Conservation (phyloP, 1,284 basidiomycete genomes). For the Rhodofomes roseus region DNA sequence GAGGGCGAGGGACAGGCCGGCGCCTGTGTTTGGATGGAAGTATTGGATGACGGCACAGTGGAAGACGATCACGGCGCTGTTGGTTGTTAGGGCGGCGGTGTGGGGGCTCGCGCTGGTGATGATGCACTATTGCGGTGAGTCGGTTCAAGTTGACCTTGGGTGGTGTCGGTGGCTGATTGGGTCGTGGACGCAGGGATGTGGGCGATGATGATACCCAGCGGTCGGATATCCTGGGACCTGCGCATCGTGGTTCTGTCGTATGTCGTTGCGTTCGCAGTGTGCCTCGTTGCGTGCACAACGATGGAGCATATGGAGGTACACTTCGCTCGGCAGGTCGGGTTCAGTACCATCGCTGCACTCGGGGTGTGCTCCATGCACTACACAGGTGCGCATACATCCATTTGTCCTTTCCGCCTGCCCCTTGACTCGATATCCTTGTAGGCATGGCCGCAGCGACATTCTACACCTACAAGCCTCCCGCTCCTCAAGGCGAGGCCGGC, state of each 20-base stretch:
- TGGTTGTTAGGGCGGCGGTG: slow-evolving; percentile 22
- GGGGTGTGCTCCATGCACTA: slow-evolving; percentile 31
- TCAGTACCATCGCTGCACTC: slow-evolving; percentile 25
- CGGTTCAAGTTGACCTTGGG: not conserved
- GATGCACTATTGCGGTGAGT: slow-evolving; percentile 30
- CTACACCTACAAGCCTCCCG: slow-evolving; percentile 20
- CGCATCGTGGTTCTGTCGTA: slow-evolving; percentile 23
- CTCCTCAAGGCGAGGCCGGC: slow-evolving; percentile 12
- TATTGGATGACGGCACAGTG: slow-evolving; percentile 24
- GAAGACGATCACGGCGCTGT: slow-evolving; percentile 16
- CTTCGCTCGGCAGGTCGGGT: slow-evolving; percentile 25
- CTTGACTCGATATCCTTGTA: slow-evolving; percentile 2
- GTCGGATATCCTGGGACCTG: slow-evolving; percentile 24
- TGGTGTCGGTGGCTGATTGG: not conserved
- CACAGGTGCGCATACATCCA: slow-evolving; percentile 16
- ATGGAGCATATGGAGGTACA: slow-evolving; percentile 31
- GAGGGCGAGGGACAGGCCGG: slow-evolving; percentile 22
- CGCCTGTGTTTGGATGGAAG: slow-evolving; percentile 24
- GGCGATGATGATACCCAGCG: slow-evolving; percentile 28
- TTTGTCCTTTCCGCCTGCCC: not conserved
- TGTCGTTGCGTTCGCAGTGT: slow-evolving; percentile 24
- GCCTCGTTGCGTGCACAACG: slow-evolving; percentile 24
- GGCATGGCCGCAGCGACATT: slow-evolving; percentile 30
- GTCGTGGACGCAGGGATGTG: slow-evolving; percentile 21
- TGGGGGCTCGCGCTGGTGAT: slow-evolving; percentile 28